Evolutionary conservation across 2,329 filamentous ascomycete species (phyloP).

Genomic region (Aulographum hederae): DNA sequence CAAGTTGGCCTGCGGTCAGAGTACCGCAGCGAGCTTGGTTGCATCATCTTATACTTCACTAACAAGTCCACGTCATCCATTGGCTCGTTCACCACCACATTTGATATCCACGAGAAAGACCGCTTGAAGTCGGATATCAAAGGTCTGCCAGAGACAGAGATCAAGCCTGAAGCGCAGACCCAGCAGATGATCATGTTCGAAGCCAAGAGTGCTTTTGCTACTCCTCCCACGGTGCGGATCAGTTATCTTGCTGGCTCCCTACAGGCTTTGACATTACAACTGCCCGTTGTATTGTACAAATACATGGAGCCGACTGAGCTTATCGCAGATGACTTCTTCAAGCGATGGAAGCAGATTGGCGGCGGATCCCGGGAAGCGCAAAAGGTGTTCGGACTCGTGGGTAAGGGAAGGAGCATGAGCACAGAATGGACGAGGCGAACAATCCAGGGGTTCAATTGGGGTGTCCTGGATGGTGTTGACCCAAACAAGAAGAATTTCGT

Average conservation of each 20-base stretch:
- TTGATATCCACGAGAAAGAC: slow-evolving; percentile 54
- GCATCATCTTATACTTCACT: slow-evolving; percentile 85
- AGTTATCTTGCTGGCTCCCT: slow-evolving; percentile 87
- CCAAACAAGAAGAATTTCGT: slow-evolving; percentile 90
- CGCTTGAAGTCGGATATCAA: slow-evolving; percentile 73
- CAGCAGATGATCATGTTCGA: slow-evolving; percentile 95
- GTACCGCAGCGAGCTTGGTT: slow-evolving; percentile 88
- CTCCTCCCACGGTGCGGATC: slow-evolving; percentile 79
- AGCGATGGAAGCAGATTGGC: slow-evolving; percentile 97
- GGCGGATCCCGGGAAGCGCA: slow-evolving; percentile 75
- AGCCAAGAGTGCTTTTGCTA: slow-evolving; percentile 60
- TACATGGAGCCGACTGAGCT: slow-evolving; percentile 91
- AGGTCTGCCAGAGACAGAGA: slow-evolving; percentile 66
- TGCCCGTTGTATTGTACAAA: slow-evolving; percentile 79
- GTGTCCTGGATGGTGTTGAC: slow-evolving; percentile 68
- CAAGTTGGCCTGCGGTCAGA: slow-evolving; percentile 86
- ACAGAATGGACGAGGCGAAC: slow-evolving; percentile 47
- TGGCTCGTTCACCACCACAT: slow-evolving; percentile 81
- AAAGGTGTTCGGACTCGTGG: slow-evolving; percentile 57
- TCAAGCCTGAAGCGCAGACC: slow-evolving; percentile 57
- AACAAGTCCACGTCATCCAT: slow-evolving; percentile 81
- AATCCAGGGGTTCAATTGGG: slow-evolving; percentile 79
- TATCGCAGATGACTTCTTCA: slow-evolving; percentile 88
- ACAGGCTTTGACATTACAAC: slow-evolving; percentile 77
- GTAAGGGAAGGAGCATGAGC: slow-evolving; percentile 44